Base-by-base conservation (phyloP, 768 basidiomycete genomes). In the Lactifluus rugatus region DNA sequence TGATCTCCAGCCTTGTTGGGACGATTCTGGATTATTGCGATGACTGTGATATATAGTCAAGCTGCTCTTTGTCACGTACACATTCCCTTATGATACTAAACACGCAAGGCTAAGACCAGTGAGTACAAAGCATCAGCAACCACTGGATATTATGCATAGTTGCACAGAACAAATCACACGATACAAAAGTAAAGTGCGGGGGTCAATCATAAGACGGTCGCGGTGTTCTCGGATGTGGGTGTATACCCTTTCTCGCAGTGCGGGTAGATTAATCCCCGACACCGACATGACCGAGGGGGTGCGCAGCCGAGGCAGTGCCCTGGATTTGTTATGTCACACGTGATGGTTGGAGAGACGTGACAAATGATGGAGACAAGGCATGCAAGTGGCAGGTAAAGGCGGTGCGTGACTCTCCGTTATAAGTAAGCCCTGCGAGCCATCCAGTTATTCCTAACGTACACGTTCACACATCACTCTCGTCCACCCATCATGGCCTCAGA, bases 401-500 rank as follows among this genome's bases (percentile, higher is more conserved):
- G 28, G 28, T 31, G 28, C 28, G n/a, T n/a, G n/a, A n/a, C n/a
- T 28, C 16, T 17, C 14, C 2, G 0, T 56, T 49, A 56, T 56
- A 56, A n/a, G 28, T 31, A 31, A 9, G 28, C 28, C 28, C n/a
- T n/a, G n/a, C n/a, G n/a, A n/a, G n/a, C n/a, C n/a, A n/a, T n/a
- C n/a, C n/a, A n/a, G n/a, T 31, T 1, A 6, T 31, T 31, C 28
- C 28, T 31, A 6, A 31, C 3, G 28, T 9, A 31, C 28, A 31
- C 28, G n/a, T n/a, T n/a, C n/a, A 28, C 28, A 31, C 54, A 36
- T 32, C 14, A n/a, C 45, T 21, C 49, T 19, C 37, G 34, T 31
- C 32, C 10, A 53, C 60, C 56, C 54, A 63, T 49, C 50, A 67
- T 66, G 65, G 57, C 46, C 45, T 62, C 56, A 54, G 66, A 70